phyloP scores from a whole-genome alignment of 495 filamentous ascomycete species.

The Articulospora tetracladia region DNA sequence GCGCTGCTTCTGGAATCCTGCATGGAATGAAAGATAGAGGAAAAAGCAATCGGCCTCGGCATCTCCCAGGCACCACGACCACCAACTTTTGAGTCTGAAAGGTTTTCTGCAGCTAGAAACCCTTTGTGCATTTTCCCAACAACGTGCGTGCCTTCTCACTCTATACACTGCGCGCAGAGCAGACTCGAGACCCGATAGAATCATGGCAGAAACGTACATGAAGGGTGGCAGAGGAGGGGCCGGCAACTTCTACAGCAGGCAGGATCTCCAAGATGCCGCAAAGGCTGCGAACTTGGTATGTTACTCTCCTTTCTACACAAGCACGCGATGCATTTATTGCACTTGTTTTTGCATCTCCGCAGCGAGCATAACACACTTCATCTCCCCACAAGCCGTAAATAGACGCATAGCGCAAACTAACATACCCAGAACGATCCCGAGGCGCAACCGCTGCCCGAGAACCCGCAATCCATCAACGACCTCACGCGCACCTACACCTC shows the following conservation, averaged over 20 bases:
- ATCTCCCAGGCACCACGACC: background rate
- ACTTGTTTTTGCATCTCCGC: too few species aligned
- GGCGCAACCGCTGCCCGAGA: background rate
- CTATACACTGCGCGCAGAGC: too few species aligned
- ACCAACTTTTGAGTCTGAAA: background rate
- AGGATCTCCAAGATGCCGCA: conserved; percentile 45
- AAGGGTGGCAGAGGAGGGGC: conserved; percentile 54
- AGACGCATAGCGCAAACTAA: too few species aligned
- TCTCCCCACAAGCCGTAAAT: too few species aligned
- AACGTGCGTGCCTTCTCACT: too few species aligned
- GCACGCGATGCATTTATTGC: too few species aligned
- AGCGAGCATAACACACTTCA: too few species aligned
- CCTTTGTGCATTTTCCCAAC: background rate
- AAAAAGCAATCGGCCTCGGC: background rate
- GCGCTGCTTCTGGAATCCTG: background rate
- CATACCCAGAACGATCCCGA: background rate
- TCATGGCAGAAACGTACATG: conserved; percentile 18
- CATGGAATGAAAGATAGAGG: background rate
- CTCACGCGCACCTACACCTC: conserved; percentile 7
- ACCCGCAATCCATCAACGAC: background rate
- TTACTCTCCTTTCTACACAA: conserved; percentile 6
- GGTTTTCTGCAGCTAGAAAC: background rate
- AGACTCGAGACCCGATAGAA: too few species aligned
- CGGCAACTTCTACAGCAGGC: conserved; percentile 56
- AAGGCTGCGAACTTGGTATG: conserved; percentile 29